Conservation (phyloP, 345 rosid species). For the Boechera stricta region DNA sequence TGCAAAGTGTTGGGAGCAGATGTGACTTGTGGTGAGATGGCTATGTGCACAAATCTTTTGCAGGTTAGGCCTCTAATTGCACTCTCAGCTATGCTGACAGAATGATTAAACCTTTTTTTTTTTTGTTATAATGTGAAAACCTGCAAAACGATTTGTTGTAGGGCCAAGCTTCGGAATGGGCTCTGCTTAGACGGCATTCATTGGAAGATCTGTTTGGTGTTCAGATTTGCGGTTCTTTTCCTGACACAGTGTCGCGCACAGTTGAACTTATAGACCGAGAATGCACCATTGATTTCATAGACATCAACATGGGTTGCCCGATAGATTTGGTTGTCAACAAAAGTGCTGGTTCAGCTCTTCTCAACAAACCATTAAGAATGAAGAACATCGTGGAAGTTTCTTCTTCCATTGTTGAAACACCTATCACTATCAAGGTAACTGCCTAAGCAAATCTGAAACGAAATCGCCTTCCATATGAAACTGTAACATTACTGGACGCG, state of each 20-base stretch:
- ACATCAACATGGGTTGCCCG: conserved; percentile 98
- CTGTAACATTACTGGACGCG: conserved; percentile 13
- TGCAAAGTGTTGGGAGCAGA: conserved; percentile 94
- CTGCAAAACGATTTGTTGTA: conserved; percentile 34
- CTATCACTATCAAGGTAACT: conserved; percentile 85
- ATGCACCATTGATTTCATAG: conserved; percentile 86
- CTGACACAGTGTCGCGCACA: conserved; percentile 71
- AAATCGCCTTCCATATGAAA: neutral
- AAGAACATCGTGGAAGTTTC: conserved; percentile 73
- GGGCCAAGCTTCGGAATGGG: conserved; percentile 99
- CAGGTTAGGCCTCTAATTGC: conserved; percentile 58
- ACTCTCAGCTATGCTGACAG: conserved; percentile 9
- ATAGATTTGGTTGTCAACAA: conserved; percentile 86
- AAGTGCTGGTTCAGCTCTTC: conserved; percentile 97
- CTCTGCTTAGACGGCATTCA: conserved; percentile 83
- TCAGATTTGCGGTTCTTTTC: conserved; percentile 84
- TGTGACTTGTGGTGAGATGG: conserved; percentile 98
- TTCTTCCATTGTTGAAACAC: conserved; percentile 73
- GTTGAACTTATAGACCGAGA: conserved; percentile 86
- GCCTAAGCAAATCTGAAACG: conserved; percentile 11
- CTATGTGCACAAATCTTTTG: conserved; percentile 94
- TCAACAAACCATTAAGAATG: conserved; percentile 80
- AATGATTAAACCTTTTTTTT: neutral
- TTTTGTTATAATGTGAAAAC: conserved; percentile 20
- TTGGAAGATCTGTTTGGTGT: conserved; percentile 97